These are phyloP conservation scores for Colletotrichum orchidophilum DNA, from an alignment of 2,329 filamentous ascomycete genomes.

Conservation along the genomic window DNA sequence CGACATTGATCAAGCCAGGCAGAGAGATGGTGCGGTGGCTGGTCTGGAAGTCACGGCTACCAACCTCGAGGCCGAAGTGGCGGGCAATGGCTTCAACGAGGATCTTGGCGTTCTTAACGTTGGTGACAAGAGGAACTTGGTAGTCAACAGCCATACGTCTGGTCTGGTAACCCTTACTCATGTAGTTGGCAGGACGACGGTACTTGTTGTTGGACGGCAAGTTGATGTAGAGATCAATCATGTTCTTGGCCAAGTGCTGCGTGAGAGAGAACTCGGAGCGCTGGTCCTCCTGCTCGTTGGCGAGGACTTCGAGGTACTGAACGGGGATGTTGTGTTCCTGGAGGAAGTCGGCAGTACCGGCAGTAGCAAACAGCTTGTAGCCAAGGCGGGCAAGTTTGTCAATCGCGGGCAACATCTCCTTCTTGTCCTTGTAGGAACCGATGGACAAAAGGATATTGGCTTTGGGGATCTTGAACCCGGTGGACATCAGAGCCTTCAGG, in stretches of 20 bases:
- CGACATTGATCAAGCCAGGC: slow-evolving; percentile 80
- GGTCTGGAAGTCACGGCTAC: slow-evolving; percentile 88
- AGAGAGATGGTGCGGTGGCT: slow-evolving; percentile 81
- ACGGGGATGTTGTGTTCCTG: slow-evolving; percentile 92
- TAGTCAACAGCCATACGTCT: slow-evolving; percentile 98
- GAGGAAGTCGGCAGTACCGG: slow-evolving; percentile 95
- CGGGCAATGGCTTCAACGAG: slow-evolving; percentile 92
- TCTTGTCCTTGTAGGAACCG: slow-evolving; percentile 97
- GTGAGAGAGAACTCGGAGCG: slow-evolving; percentile 97
- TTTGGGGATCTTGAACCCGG: slow-evolving; percentile 95
- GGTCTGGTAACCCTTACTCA: slow-evolving; percentile 97
- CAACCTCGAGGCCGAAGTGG: slow-evolving; percentile 85
- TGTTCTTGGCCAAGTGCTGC: slow-evolving; percentile 95
- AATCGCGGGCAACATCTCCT: slow-evolving; percentile 94
- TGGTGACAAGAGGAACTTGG: slow-evolving; percentile 96
- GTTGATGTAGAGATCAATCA: slow-evolving; percentile 99
- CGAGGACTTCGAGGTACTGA: slow-evolving; percentile 91
- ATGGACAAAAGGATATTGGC: slow-evolving; percentile 96
- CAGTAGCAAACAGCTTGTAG: slow-evolving; percentile 95
- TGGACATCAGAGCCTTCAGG: slow-evolving; percentile 93
- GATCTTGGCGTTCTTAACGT: slow-evolving; percentile 99
- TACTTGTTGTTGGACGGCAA: slow-evolving; percentile 98
- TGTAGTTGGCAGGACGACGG: slow-evolving; percentile 95
- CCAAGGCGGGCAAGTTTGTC: slow-evolving; percentile 89
- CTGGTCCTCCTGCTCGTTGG: slow-evolving; percentile 80